Evolutionary conservation across 345 rosid genomes (phyloP).

Genomic region (Syzygium aromaticum): DNA sequence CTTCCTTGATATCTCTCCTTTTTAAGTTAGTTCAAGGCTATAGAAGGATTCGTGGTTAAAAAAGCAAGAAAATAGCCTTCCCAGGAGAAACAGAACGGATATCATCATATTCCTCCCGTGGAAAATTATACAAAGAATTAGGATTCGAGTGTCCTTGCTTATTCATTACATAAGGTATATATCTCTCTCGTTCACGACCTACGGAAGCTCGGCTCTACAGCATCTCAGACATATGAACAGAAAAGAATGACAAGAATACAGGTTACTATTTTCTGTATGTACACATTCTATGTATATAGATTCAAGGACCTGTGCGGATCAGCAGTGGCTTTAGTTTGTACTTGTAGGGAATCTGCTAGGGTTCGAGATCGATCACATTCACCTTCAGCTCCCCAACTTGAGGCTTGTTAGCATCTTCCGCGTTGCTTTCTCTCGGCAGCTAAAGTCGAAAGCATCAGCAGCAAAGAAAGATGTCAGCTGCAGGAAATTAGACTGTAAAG

Average conservation of each 20-base stretch:
- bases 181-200: not conserved
- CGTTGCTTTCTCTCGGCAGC: not conserved
- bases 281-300: not conserved
- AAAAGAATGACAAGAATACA: conserved; percentile 4
- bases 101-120: not conserved
- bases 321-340: not conserved
- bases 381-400: not conserved
- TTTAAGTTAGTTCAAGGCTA: not conserved
- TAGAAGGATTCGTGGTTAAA: not conserved
- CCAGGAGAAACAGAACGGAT: not conserved
- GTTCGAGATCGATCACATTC: not conserved
- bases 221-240: conserved; percentile 2
- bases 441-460: not conserved
- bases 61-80: not conserved
- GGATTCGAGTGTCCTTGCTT: not conserved
- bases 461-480: not conserved
- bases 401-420: not conserved
- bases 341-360: not conserved
- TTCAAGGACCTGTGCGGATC: not conserved
- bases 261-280: not conserved
- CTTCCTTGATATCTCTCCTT: not conserved
- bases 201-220: not conserved
- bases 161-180: not conserved
- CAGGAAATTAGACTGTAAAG: not conserved
- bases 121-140: not conserved